Conservation (phyloP, 1,284 basidiomycete genomes). For the Amylostereum chailletii region DNA sequence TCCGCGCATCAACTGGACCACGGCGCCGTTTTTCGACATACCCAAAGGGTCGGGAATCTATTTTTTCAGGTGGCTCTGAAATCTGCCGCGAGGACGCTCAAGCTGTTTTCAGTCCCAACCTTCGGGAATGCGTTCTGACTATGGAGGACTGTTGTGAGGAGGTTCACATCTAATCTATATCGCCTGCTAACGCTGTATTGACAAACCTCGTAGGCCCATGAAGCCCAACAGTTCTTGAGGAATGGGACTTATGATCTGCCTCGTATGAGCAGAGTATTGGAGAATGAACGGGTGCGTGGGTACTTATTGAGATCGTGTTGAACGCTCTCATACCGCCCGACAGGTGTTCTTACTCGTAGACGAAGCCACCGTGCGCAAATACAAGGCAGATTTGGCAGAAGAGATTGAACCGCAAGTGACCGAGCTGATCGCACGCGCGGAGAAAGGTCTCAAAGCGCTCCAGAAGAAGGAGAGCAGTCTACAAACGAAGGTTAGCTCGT, state of each 20-base stretch:
- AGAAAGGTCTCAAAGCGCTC: slow-evolving; percentile 52
- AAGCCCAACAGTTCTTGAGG: slow-evolving; percentile 59
- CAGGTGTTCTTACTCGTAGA: slow-evolving; percentile 67
- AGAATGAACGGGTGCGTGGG: slow-evolving; percentile 47
- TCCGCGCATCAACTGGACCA: slow-evolving; percentile 13
- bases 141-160: slow-evolving; percentile 73
- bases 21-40: slow-evolving; percentile 36
- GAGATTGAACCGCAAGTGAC: slow-evolving; percentile 73
- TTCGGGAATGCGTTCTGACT: slow-evolving; percentile 63
- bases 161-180: slow-evolving; percentile 25
- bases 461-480: slow-evolving; percentile 50
- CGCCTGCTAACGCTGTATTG: slow-evolving; percentile 1
- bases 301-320: background rate
- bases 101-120: slow-evolving; percentile 55
- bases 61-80: slow-evolving; percentile 55
- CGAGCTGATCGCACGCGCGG: slow-evolving; percentile 62
- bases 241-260: slow-evolving; percentile 62
- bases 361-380: slow-evolving; percentile 57
- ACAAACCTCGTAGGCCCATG: slow-evolving; percentile 37
- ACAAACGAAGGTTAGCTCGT: slow-evolving; percentile 43
- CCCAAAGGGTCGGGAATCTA: slow-evolving; percentile 55
- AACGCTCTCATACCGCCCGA: background rate
- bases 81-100: slow-evolving; percentile 50
- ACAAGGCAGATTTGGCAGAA: slow-evolving; percentile 63
- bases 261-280: slow-evolving; percentile 55